Percentiles rank a stretch among this genome's conserved stretches.
Conservation (phyloP, 805 yeast genomes). For the Lachancea lanzarotensis region DNA sequence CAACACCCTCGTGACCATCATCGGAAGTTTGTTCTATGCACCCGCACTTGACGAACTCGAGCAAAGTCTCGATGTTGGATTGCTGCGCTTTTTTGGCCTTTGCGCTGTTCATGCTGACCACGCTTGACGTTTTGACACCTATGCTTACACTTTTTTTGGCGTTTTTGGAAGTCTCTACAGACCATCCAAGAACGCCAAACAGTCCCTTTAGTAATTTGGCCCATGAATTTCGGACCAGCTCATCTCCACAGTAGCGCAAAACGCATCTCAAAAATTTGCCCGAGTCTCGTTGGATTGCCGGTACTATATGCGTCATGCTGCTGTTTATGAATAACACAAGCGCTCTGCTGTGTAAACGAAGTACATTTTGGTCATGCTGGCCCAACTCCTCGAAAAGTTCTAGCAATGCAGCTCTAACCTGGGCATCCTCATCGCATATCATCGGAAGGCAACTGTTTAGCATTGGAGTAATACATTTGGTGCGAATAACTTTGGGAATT, state of each 20-base stretch:
- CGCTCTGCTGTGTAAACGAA: slow-evolving; percentile 53
- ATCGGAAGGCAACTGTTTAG: slow-evolving; percentile 28
- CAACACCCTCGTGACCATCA: slow-evolving; percentile 10
- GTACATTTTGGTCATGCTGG: slow-evolving; percentile 43
- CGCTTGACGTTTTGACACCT: slow-evolving; percentile 11
- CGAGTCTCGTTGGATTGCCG: slow-evolving; percentile 69
- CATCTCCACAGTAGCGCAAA: slow-evolving; percentile 46
- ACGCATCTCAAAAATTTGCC: slow-evolving; percentile 58
- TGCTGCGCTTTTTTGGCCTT: slow-evolving; percentile 17
- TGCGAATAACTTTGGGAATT: slow-evolving; percentile 39
- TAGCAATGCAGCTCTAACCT: slow-evolving; percentile 55
- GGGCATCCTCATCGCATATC: slow-evolving; percentile 50
- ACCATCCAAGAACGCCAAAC: slow-evolving; percentile 72
- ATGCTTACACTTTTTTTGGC: slow-evolving; percentile 24
- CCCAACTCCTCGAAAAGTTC: slow-evolving; percentile 45
- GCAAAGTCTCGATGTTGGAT: slow-evolving; percentile 35
- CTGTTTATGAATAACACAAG: slow-evolving; percentile 72
- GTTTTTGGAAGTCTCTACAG: slow-evolving; percentile 29
- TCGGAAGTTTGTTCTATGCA: slow-evolving; percentile 19
- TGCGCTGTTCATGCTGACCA: slow-evolving; percentile 11
- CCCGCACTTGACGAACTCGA: slow-evolving; percentile 41
- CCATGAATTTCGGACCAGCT: slow-evolving; percentile 59
- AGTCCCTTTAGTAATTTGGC: slow-evolving; percentile 60
- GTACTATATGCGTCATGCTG: slow-evolving; percentile 88
- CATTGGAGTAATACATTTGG: slow-evolving; percentile 27